Conservation (phyloP, 257 asterid species). For the Orobanche coerulescens region DNA sequence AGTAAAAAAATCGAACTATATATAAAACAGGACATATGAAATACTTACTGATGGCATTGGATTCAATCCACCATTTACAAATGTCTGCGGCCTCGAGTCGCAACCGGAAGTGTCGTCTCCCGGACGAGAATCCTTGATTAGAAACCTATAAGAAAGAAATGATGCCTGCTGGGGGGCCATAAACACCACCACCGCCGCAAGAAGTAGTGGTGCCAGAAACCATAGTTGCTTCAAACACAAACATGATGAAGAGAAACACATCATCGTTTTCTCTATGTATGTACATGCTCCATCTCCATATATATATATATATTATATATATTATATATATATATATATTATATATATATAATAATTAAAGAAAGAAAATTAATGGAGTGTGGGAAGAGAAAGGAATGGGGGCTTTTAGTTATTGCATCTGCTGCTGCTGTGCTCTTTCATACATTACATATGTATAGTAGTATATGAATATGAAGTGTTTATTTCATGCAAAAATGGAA, state of each 20-base stretch:
- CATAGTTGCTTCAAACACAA: constrained; percentile 15
- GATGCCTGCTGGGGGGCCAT: constrained; percentile 12
- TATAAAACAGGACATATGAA: too few species aligned
- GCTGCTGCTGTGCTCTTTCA: too few species aligned
- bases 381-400: constrained; percentile 34
- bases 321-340: not conserved
- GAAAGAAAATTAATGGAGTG: constrained; percentile 28
- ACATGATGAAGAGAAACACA: not conserved
- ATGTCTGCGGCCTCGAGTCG: not conserved
- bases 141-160: not conserved
- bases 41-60: constrained; percentile 21
- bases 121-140: not conserved
- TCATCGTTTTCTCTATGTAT: not conserved
- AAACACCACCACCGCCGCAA: constrained; percentile 20
- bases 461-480: constrained; percentile 13
- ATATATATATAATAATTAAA: not conserved
- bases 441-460: too few species aligned
- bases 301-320: not conserved
- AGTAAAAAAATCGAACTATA: too few species aligned
- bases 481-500: constrained; percentile 29
- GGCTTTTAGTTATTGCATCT: not conserved
- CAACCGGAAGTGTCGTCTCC: not conserved
- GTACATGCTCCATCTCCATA: too few species aligned
- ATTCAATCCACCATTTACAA: not conserved
- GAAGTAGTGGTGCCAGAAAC: constrained; percentile 19